Evolutionary conservation across 2,329 filamentous ascomycete genomes (phyloP).

Genomic region (Penicillium sp.): DNA sequence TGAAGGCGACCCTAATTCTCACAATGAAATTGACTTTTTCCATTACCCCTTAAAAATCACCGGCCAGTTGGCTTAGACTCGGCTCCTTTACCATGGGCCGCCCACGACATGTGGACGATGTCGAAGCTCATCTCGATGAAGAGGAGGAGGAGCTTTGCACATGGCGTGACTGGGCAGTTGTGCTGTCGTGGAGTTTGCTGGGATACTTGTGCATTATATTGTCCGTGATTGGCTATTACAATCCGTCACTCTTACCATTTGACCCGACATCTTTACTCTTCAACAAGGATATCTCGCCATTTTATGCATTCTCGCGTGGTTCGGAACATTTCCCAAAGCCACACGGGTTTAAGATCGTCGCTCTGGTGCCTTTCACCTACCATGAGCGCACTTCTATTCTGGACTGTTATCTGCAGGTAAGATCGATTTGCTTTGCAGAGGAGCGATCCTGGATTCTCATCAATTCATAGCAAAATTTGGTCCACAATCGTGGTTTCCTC

Average conservation of each 20-base stretch:
- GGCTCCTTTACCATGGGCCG: conserved; percentile 29
- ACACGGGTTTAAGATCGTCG: conserved; percentile 41
- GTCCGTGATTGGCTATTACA: conserved; percentile 24
- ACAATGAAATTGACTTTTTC: neutral
- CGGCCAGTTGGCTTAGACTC: neutral
- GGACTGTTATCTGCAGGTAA: conserved; percentile 48
- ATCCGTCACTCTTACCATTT: conserved; percentile 26
- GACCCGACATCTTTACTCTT: conserved; percentile 27
- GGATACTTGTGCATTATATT: conserved; percentile 33
- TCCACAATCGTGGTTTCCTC: conserved; percentile 45
- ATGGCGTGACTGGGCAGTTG: conserved; percentile 27
- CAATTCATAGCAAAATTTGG: conserved; percentile 41
- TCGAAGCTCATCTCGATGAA: conserved; percentile 26
- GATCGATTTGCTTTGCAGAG: neutral
- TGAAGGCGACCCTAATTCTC: neutral
- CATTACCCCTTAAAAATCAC: neutral
- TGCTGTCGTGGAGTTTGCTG: conserved; percentile 29
- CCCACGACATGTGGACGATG: conserved; percentile 20
- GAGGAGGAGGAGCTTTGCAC: conserved; percentile 9
- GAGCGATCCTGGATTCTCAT: neutral
- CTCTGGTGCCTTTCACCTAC: conserved; percentile 45
- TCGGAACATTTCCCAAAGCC: conserved; percentile 39
- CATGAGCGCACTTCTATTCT: conserved; percentile 42
- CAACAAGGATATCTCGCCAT: conserved; percentile 31
- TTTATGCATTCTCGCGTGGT: conserved; percentile 36